These are phyloP conservation scores for Annulohypoxylon maeteangense DNA, from an alignment of 495 filamentous ascomycete species.

Conservation along the genomic window DNA sequence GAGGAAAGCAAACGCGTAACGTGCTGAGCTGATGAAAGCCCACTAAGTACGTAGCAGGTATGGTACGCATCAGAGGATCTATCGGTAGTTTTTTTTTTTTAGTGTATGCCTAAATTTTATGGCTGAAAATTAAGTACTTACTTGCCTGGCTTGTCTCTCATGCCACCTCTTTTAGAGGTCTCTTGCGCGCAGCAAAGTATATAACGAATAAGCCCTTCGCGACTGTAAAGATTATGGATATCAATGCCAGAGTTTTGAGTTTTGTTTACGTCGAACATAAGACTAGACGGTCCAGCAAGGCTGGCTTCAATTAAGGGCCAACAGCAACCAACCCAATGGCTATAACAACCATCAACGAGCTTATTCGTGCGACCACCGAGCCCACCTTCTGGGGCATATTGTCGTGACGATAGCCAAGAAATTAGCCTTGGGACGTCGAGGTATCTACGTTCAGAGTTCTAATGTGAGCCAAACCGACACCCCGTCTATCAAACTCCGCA, in stretches of 20 bases:
- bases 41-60: constrained; percentile 87
- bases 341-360: constrained; percentile 96
- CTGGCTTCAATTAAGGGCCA: constrained; percentile 92
- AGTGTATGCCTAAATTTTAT: constrained; percentile 32
- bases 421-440: constrained; percentile 81
- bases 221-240: constrained; percentile 71
- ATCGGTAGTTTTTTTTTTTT: constrained; percentile 28
- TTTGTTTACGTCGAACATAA: constrained; percentile 45
- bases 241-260: constrained; percentile 45
- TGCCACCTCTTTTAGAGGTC: constrained; percentile 72
- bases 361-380: constrained; percentile 97
- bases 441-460: constrained; percentile 61
- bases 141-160: constrained; percentile 95
- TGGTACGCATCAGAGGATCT: constrained; percentile 90
- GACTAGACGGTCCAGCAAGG: constrained; percentile 60
- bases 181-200: constrained; percentile 89
- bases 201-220: constrained; percentile 86
- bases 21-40: constrained; percentile 84
- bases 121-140: constrained; percentile 58
- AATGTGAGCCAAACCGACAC: constrained; percentile 12
- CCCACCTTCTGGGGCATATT: constrained; percentile 92
- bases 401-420: constrained; percentile 87
- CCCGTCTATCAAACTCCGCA: constrained; percentile 15
- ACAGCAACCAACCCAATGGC: constrained; percentile 95
- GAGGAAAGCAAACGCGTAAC: constrained; percentile 69